A percentile compares a stretch with the other conserved stretches of the same genome.
Evolutionary conservation across 164 flowering plant species (phyloP).

Genomic region (Vitis vinifera): ASM3070453v1 NC_081814.1:2910501-2911000

Average conservation of each 20-base stretch:
- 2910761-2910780: constrained; percentile 69
- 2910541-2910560: constrained; percentile 85
- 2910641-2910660: constrained; percentile 79
- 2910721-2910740: constrained; percentile 55
- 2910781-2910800: constrained; percentile 78
- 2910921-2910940: constrained; percentile 82
- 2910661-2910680: constrained; percentile 74
- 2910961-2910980: background rate
- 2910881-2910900: constrained; percentile 95
- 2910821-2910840: constrained; percentile 96
- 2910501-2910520: constrained; percentile 93
- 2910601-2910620: constrained; percentile 63
- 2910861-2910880: constrained; percentile 88
- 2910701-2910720: constrained; percentile 80
- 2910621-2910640: constrained; percentile 77
- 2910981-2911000: too few species aligned
- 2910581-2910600: constrained; percentile 68
- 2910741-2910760: constrained; percentile 58
- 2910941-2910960: constrained; percentile 1
- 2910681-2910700: constrained; percentile 86
- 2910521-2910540: constrained; percentile 95
- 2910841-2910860: constrained; percentile 92
- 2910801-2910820: constrained; percentile 92
- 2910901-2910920: constrained; percentile 77
- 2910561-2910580: constrained; percentile 92